Base-by-base conservation (phyloP, 306 rosid genomes). In the Vicia faba region DNA sequence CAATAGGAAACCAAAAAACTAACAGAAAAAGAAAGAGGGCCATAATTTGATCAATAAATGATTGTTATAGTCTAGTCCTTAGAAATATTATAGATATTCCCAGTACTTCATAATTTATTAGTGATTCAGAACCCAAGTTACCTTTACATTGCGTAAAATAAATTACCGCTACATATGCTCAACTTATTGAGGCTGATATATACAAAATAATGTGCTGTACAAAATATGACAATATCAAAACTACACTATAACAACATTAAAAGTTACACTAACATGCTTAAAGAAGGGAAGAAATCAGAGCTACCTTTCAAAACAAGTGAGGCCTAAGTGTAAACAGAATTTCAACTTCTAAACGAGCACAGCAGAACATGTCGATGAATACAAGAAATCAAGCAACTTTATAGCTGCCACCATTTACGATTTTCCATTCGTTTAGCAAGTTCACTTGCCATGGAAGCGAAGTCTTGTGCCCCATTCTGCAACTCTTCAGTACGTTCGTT, bases 331-430 rank as follows among this genome's bases (percentile, higher is more conserved):
- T 60, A 63, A 57, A 31, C 19, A 62, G 51, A 51, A 31, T 15
- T 50, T 66, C 62, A 62, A 49, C 55, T 66, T 65, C 73, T 6
- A 28, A 25, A 26, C 44, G 61, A 23, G 31, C 56, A 14, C 45
- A 18, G 20, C 15, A 3, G 43, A 63, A 46, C 19, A 11, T 15
- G 64, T 8, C 14, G 5, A 64, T 19, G 49, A 11, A 11, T 63
- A 29, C 38, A 59, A 62, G 5, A 63, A 69, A 56, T 50, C 80
- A 61, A 26, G 60, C 78, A 74, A 41, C 62, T 46, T 74, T 75
- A 89, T 71, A 89, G 58, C 50, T 92, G 90, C 96, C 98, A 92
- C 98, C 98, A 89, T 83, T 92, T 89, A 36, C 92, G 92, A 78
- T 80, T 88, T 83, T 89, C 96, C 92, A 89, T 84, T 71, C 77